Base-by-base conservation (phyloP, 106 monocot species). In the Phalaenopsis equestris region DNA sequence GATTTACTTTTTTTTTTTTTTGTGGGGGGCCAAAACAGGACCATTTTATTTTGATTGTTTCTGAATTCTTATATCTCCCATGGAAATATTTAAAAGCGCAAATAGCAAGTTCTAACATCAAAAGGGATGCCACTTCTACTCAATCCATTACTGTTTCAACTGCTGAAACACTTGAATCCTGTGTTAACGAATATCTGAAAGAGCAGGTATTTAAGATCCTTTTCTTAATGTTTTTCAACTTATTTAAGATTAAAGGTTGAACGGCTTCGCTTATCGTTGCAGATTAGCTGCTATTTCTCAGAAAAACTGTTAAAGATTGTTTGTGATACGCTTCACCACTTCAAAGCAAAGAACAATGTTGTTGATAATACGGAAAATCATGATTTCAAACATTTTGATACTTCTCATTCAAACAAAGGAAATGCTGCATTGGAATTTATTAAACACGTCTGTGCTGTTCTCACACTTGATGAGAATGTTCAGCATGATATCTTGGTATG, bases 371-470 rank as follows among this genome's bases (percentile, higher is more conserved):
- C 56, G 57, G 21, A 78, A 85, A 83, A 24, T 49, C 48, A 77
- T 82, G 74, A 8, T 57, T 55, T 58, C 12, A 12, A 48, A 7
- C 42, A 42, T 23, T 37, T 76, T 49, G n/a, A 56, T 80, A 73
- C 61, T 75, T 64, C 80, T 75, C 81, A 84, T 77, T 64, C 47
- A 56, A 74, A 84, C 72, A 92, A 82, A 73, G 89, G 90, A 42
- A 88, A 94, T 84, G 83, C 87, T 73, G 92, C 97, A 48, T 78
- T 98, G 76, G 92, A 98, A 67, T 98, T 98, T 78, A 92, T 98
- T 64, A 98, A 98, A 67, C 92, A 92, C 86, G 89, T 97, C 72
- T 97, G 94, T 80, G 90, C 97, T 52, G 97, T 94, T 72, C 92
- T 97, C 67, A 81, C 90, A 80, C 97, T 97, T 75, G 97, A 97